Percentiles rank a stretch among this genome's conserved stretches.
Conservation (phyloP, 805 yeast species). For the Lipomyces chichibuensis region DNA sequence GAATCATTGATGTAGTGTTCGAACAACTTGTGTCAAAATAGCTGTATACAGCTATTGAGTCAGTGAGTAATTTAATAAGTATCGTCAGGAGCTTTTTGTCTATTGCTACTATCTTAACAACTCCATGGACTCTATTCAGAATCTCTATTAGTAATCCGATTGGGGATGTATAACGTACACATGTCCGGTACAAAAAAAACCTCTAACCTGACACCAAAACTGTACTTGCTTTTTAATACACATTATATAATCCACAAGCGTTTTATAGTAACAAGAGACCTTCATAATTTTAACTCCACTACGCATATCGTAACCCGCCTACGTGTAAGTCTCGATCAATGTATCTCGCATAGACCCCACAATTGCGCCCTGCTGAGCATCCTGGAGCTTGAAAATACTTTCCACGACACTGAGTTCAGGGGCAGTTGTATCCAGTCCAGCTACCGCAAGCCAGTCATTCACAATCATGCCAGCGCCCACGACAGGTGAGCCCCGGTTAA, state of each 20-base stretch:
- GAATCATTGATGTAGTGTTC: slow-evolving; percentile 7
- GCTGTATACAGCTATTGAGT: neutral
- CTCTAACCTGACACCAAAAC: neutral
- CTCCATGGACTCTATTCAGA: neutral
- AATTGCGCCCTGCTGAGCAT: slow-evolving; percentile 85
- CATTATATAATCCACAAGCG: neutral
- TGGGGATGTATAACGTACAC: neutral
- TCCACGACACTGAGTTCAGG: slow-evolving; percentile 97
- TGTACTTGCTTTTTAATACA: neutral
- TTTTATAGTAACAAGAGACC: neutral
- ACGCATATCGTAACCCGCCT: slow-evolving; percentile 30
- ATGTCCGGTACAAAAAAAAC: neutral
- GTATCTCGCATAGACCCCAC: slow-evolving; percentile 87
- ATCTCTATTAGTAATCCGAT: too few relatives aligned
- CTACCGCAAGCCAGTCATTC: slow-evolving; percentile 96
- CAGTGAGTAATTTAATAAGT: too few relatives aligned
- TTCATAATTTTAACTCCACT: neutral
- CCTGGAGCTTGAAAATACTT: slow-evolving; percentile 91
- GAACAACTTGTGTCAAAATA: neutral
- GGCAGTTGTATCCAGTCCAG: slow-evolving; percentile 97
- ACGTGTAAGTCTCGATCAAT: slow-evolving; percentile 87
- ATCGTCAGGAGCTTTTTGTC: neutral
- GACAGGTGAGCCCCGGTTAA: slow-evolving; percentile 95
- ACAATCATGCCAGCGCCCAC: slow-evolving; percentile 99
- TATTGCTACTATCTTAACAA: neutral